A percentile compares a stretch with the other conserved stretches of the same genome.
These are phyloP conservation scores for Tephrocybe sp. DNA, from an alignment of 768 basidiomycete species.

Conservation along the genomic window DNA sequence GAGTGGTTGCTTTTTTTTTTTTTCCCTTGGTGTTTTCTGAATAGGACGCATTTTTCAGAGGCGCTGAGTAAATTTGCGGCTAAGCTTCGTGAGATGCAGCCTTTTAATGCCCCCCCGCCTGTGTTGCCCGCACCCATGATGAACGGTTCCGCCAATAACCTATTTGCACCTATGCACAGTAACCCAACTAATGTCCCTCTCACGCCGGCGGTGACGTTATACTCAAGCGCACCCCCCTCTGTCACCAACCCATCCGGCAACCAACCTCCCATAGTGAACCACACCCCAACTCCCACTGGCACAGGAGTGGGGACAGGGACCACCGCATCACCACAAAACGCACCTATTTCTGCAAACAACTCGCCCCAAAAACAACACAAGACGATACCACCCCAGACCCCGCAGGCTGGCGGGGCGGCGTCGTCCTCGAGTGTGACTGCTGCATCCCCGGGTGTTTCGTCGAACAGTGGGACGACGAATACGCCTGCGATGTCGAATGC, in stretches of 20 bases:
- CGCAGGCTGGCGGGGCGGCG: constrained; percentile 27
- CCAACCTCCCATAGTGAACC: background rate
- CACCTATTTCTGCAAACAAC: constrained; percentile 46
- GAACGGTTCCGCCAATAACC: constrained; percentile 6
- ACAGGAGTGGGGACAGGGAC: constrained; percentile 15
- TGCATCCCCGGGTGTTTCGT: constrained; percentile 26
- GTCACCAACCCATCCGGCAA: constrained; percentile 38
- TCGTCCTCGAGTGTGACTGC: constrained; percentile 31
- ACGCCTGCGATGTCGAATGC: constrained; percentile 48
- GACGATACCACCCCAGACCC: constrained; percentile 37
- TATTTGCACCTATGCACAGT: constrained; percentile 14
- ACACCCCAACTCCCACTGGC: constrained; percentile 18
- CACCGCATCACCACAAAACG: constrained; percentile 50
- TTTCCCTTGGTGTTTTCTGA: constrained; percentile 3
- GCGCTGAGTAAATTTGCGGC: constrained; percentile 38
- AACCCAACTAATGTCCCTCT: constrained; percentile 19
- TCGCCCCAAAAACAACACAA: constrained; percentile 67
- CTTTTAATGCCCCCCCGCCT: constrained; percentile 17
- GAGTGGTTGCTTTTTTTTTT: constrained; percentile 24
- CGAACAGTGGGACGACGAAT: constrained; percentile 37
- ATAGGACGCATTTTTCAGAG: constrained; percentile 25
- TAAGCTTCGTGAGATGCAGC: constrained; percentile 35
- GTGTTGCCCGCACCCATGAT: constrained; percentile 9
- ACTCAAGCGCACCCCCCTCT: constrained; percentile 46
- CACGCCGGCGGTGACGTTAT: constrained; percentile 41